Evolutionary conservation across 108 stramenopile genomes (phyloP).

Genomic region (Fragilaria crotonensis): DNA sequence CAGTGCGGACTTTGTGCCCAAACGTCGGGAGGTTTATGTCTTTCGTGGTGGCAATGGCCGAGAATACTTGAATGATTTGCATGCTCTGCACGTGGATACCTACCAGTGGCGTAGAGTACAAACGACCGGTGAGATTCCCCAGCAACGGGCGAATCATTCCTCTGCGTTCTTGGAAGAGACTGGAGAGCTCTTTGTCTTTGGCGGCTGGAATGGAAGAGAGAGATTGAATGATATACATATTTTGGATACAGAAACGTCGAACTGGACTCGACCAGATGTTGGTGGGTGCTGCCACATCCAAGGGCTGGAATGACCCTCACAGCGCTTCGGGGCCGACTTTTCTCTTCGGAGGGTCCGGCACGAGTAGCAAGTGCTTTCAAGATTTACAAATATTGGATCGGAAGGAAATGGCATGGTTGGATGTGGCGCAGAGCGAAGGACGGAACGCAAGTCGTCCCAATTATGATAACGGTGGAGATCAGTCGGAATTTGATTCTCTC

Average conservation of each 20-base stretch:
- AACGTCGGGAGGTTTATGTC: slow-evolving; percentile 66
- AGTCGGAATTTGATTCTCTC: background rate
- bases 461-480: background rate
- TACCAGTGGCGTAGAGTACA: slow-evolving; percentile 71
- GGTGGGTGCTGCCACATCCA: slow-evolving; percentile 83
- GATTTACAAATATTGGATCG: slow-evolving; percentile 91
- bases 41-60: slow-evolving; percentile 90
- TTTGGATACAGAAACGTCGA: slow-evolving; percentile 64
- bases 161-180: slow-evolving; percentile 68
- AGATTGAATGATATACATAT: slow-evolving; percentile 89
- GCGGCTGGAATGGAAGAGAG: slow-evolving; percentile 88
- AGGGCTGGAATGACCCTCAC: slow-evolving; percentile 92
- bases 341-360: slow-evolving; percentile 89
- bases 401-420: slow-evolving; percentile 81
- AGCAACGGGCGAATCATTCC: slow-evolving; percentile 87
- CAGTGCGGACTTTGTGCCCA: slow-evolving; percentile 77
- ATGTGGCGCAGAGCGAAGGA: slow-evolving; percentile 57
- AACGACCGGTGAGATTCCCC: slow-evolving; percentile 66
- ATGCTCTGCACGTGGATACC: slow-evolving; percentile 73
- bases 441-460: background rate
- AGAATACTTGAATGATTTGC: slow-evolving; percentile 84
- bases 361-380: slow-evolving; percentile 84
- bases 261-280: slow-evolving; percentile 71
- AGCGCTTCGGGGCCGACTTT: slow-evolving; percentile 74
- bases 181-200: slow-evolving; percentile 88